These are phyloP conservation scores for Penicillium desertorum DNA, from an alignment of 495 filamentous ascomycete genomes.

Conservation along the genomic window DNA sequence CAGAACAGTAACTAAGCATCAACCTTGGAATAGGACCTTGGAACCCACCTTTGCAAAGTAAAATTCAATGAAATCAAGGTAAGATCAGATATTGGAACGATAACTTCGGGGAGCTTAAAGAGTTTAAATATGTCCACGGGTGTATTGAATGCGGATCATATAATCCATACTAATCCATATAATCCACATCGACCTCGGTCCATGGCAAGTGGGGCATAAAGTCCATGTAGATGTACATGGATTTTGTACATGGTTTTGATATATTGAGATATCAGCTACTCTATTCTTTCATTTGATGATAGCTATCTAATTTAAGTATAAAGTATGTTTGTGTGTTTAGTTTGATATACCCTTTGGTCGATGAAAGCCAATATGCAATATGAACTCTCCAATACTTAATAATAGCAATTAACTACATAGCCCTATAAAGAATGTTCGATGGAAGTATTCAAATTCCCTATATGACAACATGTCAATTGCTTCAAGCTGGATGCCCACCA, in stretches of 20 bases:
- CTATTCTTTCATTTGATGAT: background rate
- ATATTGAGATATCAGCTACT: background rate
- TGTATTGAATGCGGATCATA: slow-evolving; percentile 11
- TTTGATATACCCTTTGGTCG: background rate
- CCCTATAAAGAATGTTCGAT: background rate
- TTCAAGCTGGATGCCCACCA: too few species aligned
- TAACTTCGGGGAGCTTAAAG: background rate
- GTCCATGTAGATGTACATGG: background rate
- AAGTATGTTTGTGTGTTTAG: background rate
- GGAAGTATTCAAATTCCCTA: background rate
- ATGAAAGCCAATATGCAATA: background rate
- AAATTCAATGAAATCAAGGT: background rate
- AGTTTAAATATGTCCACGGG: slow-evolving; percentile 3
- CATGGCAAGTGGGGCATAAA: slow-evolving; percentile 11
- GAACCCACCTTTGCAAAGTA: background rate
- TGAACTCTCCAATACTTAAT: background rate
- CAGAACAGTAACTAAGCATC: background rate
- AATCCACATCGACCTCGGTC: slow-evolving; percentile 7
- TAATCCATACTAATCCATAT: slow-evolving; percentile 10
- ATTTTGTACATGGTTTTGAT: background rate
- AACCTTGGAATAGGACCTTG: background rate
- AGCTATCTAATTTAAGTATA: background rate
- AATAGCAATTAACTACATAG: background rate
- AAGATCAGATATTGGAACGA: background rate
- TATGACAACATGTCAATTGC: too few species aligned